A percentile compares a stretch with the other conserved stretches of the same genome.
Evolutionary conservation across 2,329 filamentous ascomycete species (phyloP).

Genomic region (Aspergillus unguis): DNA sequence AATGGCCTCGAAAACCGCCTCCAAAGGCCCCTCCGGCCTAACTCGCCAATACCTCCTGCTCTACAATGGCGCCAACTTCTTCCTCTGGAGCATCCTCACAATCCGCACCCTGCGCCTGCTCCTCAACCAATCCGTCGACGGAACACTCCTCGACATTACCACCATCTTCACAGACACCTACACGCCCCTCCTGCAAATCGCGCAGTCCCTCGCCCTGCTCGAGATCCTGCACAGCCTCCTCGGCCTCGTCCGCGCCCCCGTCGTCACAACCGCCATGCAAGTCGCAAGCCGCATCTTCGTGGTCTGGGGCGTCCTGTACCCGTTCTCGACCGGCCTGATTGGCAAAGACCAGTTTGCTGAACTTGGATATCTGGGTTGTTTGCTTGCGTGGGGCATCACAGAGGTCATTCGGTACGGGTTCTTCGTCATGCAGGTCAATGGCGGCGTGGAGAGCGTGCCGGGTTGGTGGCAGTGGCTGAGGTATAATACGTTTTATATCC

Average conservation of each 20-base stretch:
- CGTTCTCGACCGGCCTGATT: constrained; percentile 58
- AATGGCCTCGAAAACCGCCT: constrained; percentile 6
- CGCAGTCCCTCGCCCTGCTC: constrained; percentile 77
- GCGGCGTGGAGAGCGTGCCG: constrained; percentile 55
- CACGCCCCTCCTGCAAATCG: constrained; percentile 51
- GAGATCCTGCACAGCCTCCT: constrained; percentile 79
- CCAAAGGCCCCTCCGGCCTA: constrained; percentile 35
- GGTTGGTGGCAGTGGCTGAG: constrained; percentile 63
- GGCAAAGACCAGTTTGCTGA: constrained; percentile 34
- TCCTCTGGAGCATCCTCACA: constrained; percentile 76
- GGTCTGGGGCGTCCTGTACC: constrained; percentile 77
- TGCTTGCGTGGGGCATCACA: constrained; percentile 82
- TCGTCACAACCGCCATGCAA: constrained; percentile 85
- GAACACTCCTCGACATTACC: constrained; percentile 32
- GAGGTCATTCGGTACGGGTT: constrained; percentile 92
- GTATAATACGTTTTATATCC: constrained; percentile 78
- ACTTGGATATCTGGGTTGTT: constrained; percentile 46
- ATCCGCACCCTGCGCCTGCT: constrained; percentile 62
- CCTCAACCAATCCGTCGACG: constrained; percentile 46
- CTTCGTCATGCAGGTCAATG: constrained; percentile 66
- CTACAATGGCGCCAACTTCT: constrained; percentile 78
- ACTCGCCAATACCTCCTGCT: constrained; percentile 69
- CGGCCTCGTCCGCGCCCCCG: constrained; percentile 78
- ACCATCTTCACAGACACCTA: constrained; percentile 47
- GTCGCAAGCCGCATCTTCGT: constrained; percentile 82